These are phyloP conservation scores for Penicillium salamii DNA, from an alignment of 495 filamentous ascomycete genomes.

Conservation along the genomic window DNA sequence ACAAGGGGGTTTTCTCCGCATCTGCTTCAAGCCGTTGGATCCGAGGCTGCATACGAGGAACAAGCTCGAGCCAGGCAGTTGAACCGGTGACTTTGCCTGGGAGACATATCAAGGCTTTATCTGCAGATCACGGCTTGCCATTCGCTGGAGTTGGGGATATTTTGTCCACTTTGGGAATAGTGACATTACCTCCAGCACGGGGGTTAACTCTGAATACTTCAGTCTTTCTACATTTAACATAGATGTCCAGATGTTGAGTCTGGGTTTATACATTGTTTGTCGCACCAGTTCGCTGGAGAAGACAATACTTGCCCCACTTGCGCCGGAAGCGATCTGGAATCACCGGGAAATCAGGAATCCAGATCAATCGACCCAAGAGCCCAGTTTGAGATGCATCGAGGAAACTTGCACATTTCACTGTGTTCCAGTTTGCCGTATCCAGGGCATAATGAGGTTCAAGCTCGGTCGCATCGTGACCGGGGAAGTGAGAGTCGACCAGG, in stretches of 20 bases:
- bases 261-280: constrained; percentile 11
- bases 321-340: constrained; percentile 67
- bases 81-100: neutral
- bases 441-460: constrained; percentile 74
- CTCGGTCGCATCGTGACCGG: constrained; percentile 47
- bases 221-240: too few species aligned
- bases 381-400: constrained; percentile 75
- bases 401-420: constrained; percentile 69
- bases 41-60: constrained; percentile 13
- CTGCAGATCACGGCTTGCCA: constrained; percentile 20
- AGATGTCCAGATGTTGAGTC: neutral
- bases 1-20: constrained; percentile 1
- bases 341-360: constrained; percentile 72
- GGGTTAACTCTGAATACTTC: neutral
- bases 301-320: constrained; percentile 80
- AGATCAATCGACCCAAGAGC: constrained; percentile 73
- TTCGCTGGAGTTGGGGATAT: constrained; percentile 15
- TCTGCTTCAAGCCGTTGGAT: constrained; percentile 20
- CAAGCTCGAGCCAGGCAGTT: neutral
- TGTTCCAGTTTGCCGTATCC: constrained; percentile 70
- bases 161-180: constrained; percentile 24
- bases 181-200: neutral
- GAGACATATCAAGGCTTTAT: constrained; percentile 6
- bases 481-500: constrained; percentile 83
- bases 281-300: constrained; percentile 52